These are phyloP conservation scores for Phaeolepiota aurea DNA, from an alignment of 768 basidiomycete species.

Conservation along the genomic window DNA sequence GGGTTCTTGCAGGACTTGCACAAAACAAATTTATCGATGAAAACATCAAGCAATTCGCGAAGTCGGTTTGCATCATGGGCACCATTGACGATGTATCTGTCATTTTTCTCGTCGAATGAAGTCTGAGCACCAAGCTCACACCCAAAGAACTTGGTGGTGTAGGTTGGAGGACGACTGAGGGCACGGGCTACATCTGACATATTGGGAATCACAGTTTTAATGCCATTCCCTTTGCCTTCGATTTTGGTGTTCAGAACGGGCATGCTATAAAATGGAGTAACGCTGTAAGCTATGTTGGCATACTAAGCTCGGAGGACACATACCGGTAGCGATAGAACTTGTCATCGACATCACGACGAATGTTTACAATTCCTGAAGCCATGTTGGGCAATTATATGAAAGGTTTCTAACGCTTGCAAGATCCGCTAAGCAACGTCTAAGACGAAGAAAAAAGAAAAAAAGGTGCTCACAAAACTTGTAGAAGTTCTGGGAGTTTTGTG, in stretches of 20 bases:
- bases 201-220: constrained; percentile 98
- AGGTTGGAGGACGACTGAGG: constrained; percentile 88
- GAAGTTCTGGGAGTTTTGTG: constrained; percentile 50
- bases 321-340: constrained; percentile 93
- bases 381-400: constrained; percentile 52
- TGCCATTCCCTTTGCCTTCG: constrained; percentile 98
- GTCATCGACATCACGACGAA: constrained; percentile 94
- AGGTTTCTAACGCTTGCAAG: constrained; percentile 46
- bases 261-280: constrained; percentile 55
- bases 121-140: constrained; percentile 98
- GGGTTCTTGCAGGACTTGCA: constrained; percentile 99
- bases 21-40: constrained; percentile 98
- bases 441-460: not conserved
- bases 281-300: constrained; percentile 5
- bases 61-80: constrained; percentile 88
- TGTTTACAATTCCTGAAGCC: constrained; percentile 85
- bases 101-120: constrained; percentile 92
- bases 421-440: not conserved
- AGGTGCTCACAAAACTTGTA: constrained; percentile 41
- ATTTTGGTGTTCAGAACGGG: constrained; percentile 92
- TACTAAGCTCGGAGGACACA: constrained; percentile 12
- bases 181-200: constrained; percentile 98
- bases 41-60: constrained; percentile 89
- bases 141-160: constrained; percentile 98
- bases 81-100: constrained; percentile 98